Evolutionary conservation across 139 green algal genomes (phyloP).

Genomic region (Volvox africanus): DNA sequence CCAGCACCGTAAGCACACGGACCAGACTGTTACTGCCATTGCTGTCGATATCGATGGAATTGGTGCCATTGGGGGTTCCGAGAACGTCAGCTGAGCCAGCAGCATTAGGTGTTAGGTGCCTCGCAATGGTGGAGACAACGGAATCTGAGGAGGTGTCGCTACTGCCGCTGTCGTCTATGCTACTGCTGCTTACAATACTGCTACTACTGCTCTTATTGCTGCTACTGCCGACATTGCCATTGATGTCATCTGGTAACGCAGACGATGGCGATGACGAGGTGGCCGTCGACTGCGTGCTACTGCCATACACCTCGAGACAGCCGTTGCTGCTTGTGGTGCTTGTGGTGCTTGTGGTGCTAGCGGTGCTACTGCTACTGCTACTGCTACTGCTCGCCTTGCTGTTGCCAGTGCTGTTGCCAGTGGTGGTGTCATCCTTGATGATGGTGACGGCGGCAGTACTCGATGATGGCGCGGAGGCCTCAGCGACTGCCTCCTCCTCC

Average conservation of each 20-base stretch:
- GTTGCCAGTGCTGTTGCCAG: neutral
- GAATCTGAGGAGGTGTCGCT: too few relatives aligned
- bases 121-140: too few relatives aligned
- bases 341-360: neutral
- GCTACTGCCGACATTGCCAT: neutral
- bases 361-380: neutral
- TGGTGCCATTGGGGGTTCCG: neutral
- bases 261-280: too few relatives aligned
- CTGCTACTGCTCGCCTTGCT: neutral
- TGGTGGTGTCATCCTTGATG: neutral
- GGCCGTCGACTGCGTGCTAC: too few relatives aligned
- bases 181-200: neutral
- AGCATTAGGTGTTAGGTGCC: too few relatives aligned
- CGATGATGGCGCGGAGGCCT: neutral
- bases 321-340: too few relatives aligned
- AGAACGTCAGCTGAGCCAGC: too few relatives aligned
- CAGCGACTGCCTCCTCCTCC: neutral
- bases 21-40: neutral
- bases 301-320: too few relatives aligned
- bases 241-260: neutral
- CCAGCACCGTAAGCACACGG: constrained; percentile 1
- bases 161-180: neutral
- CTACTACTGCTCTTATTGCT: neutral
- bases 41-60: neutral
- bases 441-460: neutral